phyloP scores from a whole-genome alignment of 1,139 yeast genomes.

The Debaryomycetaceae sp. region DNA sequence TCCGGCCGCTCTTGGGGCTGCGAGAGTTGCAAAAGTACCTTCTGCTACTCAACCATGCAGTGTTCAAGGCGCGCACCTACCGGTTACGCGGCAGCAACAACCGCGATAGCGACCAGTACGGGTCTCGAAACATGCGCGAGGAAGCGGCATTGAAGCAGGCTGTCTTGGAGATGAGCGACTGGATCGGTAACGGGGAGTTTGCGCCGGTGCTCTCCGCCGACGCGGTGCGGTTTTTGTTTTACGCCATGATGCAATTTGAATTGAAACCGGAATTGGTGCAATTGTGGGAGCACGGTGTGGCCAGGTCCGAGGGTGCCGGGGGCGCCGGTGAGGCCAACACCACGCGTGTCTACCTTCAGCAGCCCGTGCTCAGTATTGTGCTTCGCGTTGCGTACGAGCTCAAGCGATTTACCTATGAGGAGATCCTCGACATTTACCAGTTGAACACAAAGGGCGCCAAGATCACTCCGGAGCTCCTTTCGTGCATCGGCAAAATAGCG shows the following conservation, averaged over 20 bases:
- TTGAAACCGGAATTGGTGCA: constrained; percentile 32
- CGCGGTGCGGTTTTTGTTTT: constrained; percentile 20
- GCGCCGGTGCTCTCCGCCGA: constrained; percentile 19
- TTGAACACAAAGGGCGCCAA: constrained; percentile 21
- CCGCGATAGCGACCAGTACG: constrained; percentile 38
- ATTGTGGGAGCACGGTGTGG: constrained; percentile 43
- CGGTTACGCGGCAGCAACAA: constrained; percentile 31
- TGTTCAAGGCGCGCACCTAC: constrained; percentile 26
- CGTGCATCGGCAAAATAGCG: constrained; percentile 39
- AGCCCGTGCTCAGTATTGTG: constrained; percentile 64
- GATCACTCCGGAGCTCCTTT: constrained; percentile 11
- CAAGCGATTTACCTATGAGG: constrained; percentile 60
- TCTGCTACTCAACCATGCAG: constrained; percentile 23
- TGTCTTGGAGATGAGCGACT: constrained; percentile 30
- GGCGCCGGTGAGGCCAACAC: constrained; percentile 21
- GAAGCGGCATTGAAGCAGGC: constrained; percentile 31
- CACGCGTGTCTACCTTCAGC: constrained; percentile 36
- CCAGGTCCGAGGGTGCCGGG: constrained; percentile 10
- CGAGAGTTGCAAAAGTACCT: constrained; percentile 26
- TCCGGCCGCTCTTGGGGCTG: constrained; percentile 21
- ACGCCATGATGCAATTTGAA: constrained; percentile 34
- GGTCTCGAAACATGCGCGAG: constrained; percentile 21
- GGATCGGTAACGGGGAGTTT: constrained; percentile 30
- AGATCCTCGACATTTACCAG: constrained; percentile 36
- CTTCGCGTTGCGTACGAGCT: constrained; percentile 64